Evolutionary conservation across 441 rosid genomes (phyloP).

Genomic region (Eruca vesicaria): DNA sequence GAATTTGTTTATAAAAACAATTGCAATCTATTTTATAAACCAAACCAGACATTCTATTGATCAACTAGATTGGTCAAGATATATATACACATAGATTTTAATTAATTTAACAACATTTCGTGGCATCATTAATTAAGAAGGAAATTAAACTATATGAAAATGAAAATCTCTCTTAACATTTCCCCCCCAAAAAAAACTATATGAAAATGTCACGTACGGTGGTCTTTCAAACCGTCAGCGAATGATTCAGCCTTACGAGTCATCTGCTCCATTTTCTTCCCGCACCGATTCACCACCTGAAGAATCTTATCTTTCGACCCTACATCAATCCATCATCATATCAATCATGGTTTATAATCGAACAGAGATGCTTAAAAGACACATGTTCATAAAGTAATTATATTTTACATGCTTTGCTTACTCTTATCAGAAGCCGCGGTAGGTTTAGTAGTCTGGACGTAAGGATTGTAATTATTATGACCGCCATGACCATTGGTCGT

Average conservation of each 20-base stretch:
- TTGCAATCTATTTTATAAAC: no score
- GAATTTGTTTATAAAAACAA: background rate
- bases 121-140: background rate
- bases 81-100: no score
- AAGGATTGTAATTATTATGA: constrained; percentile 38
- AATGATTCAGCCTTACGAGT: constrained; percentile 53
- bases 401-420: constrained; percentile 11
- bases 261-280: constrained; percentile 55
- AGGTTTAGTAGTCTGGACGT: constrained; percentile 44
- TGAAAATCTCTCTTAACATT: no score
- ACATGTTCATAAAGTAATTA: background rate
- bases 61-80: no score
- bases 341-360: background rate
- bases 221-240: constrained; percentile 67
- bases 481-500: constrained; percentile 1
- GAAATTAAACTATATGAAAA: background rate
- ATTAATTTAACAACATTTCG: no score
- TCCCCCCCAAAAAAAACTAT: no score
- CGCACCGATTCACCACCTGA: constrained; percentile 54
- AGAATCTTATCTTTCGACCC: constrained; percentile 54
- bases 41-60: no score
- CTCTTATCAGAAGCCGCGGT: constrained; percentile 41
- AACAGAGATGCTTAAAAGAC: background rate
- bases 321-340: constrained; percentile 20
- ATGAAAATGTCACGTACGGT: constrained; percentile 42